phyloP scores from a whole-genome alignment of 768 basidiomycete genomes.

The Auricularia sp. region DNA sequence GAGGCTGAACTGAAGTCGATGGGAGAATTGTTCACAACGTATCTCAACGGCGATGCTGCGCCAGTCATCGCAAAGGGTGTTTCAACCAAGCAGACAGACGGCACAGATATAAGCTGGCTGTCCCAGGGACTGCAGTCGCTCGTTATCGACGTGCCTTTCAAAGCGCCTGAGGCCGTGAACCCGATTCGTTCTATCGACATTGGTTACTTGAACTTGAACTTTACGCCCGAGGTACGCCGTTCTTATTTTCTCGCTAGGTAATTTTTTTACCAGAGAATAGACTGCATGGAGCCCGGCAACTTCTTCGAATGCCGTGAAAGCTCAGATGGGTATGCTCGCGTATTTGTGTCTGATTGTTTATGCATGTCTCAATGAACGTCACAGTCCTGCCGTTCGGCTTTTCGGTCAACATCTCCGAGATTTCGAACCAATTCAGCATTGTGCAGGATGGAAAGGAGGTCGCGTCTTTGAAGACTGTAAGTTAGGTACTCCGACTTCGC shows the following conservation, averaged over 20 bases:
- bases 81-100: conserved; percentile 49
- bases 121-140: conserved; percentile 49
- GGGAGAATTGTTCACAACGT: conserved; percentile 58
- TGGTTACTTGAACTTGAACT: conserved; percentile 46
- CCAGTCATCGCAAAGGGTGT: conserved; percentile 50
- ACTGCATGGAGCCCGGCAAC: neutral
- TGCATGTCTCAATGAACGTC: conserved; percentile 4
- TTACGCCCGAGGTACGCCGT: conserved; percentile 40
- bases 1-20: conserved; percentile 37
- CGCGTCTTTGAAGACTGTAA: conserved; percentile 51
- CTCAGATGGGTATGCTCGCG: conserved; percentile 39
- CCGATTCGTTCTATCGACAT: conserved; percentile 59
- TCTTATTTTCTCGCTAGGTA: conserved; percentile 48
- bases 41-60: conserved; percentile 53
- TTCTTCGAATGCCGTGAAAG: conserved; percentile 39
- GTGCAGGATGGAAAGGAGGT: conserved; percentile 41
- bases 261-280: neutral
- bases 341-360: neutral
- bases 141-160: conserved; percentile 54
- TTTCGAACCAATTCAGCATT: conserved; percentile 58
- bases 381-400: conserved; percentile 68
- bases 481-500: conserved; percentile 4
- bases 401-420: conserved; percentile 43
- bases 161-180: conserved; percentile 38
- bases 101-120: conserved; percentile 55